A percentile compares a stretch with the other conserved stretches of the same genome.
phyloP scores from a whole-genome alignment of 352 stramenopile genomes.

The Phytophthora agathidicida region DNA sequence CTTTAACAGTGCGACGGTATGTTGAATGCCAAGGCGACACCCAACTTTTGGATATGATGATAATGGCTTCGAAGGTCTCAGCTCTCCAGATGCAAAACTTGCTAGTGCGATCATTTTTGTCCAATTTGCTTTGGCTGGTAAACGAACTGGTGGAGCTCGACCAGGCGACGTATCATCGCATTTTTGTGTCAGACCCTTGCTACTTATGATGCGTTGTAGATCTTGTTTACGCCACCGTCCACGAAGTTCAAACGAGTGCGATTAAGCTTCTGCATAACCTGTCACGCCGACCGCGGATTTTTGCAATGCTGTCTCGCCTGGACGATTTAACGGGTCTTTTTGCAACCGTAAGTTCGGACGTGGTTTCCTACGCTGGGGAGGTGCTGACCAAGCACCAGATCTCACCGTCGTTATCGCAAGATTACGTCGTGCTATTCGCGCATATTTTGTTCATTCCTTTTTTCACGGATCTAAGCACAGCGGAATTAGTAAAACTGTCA shows the following conservation, averaged over 20 bases:
- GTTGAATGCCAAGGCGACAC: constrained; percentile 15
- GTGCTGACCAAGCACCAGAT: constrained; percentile 10
- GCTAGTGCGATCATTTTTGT: constrained; percentile 15
- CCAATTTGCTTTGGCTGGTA: constrained; percentile 21
- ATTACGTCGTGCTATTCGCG: constrained; percentile 21
- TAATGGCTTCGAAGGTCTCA: constrained; percentile 13
- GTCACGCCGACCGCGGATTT: constrained; percentile 6
- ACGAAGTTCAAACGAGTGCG: constrained; percentile 26
- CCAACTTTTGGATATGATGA: constrained; percentile 17
- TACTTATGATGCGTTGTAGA: constrained; percentile 31
- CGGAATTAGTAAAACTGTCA: constrained; percentile 35
- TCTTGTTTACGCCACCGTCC: constrained; percentile 26
- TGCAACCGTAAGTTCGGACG: not conserved
- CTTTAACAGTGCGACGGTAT: constrained; percentile 8
- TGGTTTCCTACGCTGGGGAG: constrained; percentile 12
- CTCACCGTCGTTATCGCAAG: constrained; percentile 15
- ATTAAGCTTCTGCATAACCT: constrained; percentile 33
- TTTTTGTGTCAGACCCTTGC: constrained; percentile 25
- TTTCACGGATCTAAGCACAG: constrained; percentile 31
- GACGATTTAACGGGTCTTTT: constrained; percentile 11
- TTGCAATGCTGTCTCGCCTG: constrained; percentile 15
- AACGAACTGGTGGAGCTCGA: constrained; percentile 4
- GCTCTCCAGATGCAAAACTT: constrained; percentile 25
- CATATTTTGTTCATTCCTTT: constrained; percentile 34
- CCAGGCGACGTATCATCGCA: constrained; percentile 8